Evolutionary conservation across 129 eudicot genomes (phyloP).

Genomic region (Arctium minus): DNA sequence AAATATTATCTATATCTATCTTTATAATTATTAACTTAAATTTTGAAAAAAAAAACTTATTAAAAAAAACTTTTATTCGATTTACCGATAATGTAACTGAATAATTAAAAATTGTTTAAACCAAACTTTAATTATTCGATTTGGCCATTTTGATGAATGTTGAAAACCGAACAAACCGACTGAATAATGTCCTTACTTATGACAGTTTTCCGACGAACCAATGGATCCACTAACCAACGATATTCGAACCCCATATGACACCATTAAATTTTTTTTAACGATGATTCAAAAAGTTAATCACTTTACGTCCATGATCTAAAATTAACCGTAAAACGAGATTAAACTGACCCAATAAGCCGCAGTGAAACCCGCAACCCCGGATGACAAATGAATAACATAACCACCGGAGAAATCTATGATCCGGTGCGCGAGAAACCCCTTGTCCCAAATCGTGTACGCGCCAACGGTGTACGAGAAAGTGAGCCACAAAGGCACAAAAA

Average conservation of each 20-base stretch:
- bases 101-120: neutral
- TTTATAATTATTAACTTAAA: neutral
- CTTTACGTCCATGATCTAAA: neutral
- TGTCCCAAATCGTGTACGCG: conserved; percentile 63
- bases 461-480: conserved; percentile 71
- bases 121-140: neutral
- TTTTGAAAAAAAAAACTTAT: neutral
- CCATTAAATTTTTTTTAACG: neutral
- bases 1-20: too few species aligned
- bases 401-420: conserved; percentile 79
- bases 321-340: neutral
- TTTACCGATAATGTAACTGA: neutral
- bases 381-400: conserved; percentile 71
- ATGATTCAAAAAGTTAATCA: neutral
- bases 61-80: too few species aligned
- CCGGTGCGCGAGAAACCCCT: conserved; percentile 36
- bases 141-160: neutral
- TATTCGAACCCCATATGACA: neutral
- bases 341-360: conserved; percentile 78
- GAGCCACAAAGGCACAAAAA: conserved; percentile 69
- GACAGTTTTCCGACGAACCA: too few species aligned
- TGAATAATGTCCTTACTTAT: too few species aligned
- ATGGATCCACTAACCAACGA: neutral
- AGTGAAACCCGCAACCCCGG: conserved; percentile 83
- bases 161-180: neutral